phyloP scores from a whole-genome alignment of 805 yeast genomes.

The Pichia kluyveri region DNA sequence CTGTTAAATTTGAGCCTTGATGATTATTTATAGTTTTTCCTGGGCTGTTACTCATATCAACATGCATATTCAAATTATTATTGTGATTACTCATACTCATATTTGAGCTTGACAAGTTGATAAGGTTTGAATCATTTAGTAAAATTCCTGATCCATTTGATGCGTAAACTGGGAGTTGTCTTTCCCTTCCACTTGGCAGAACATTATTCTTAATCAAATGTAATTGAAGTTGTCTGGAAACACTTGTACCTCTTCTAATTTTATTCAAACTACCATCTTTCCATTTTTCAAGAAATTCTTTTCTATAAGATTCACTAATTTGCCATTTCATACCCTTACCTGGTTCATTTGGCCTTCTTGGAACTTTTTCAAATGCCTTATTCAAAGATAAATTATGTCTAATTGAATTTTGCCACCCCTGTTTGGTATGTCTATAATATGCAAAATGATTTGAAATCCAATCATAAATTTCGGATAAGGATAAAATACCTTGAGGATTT shows the following conservation, averaged over 20 bases:
- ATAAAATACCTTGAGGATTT: slow-evolving; percentile 77
- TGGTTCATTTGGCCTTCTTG: slow-evolving; percentile 90
- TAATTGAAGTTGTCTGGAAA: slow-evolving; percentile 68
- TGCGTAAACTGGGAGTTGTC: neutral
- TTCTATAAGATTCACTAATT: slow-evolving; percentile 73
- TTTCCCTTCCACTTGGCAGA: slow-evolving; percentile 35
- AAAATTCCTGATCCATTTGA: neutral
- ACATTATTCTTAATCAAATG: slow-evolving; percentile 55
- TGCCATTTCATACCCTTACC: slow-evolving; percentile 99
- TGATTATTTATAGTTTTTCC: too few relatives aligned
- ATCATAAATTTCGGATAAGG: slow-evolving; percentile 83
- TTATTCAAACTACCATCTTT: slow-evolving; percentile 67
- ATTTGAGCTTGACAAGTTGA: neutral
- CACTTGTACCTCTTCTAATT: slow-evolving; percentile 71
- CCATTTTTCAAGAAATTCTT: slow-evolving; percentile 76
- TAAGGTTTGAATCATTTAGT: neutral
- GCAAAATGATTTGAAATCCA: slow-evolving; percentile 88
- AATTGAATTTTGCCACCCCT: slow-evolving; percentile 98
- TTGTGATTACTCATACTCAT: neutral
- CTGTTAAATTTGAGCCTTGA: neutral
- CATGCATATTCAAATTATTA: too few relatives aligned
- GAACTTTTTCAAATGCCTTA: slow-evolving; percentile 96
- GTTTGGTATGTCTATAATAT: slow-evolving; percentile 80
- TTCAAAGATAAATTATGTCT: slow-evolving; percentile 90
- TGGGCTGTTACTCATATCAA: neutral